phyloP scores from a whole-genome alignment of 1,284 basidiomycete species.

The Mycena citricolor region DNA sequence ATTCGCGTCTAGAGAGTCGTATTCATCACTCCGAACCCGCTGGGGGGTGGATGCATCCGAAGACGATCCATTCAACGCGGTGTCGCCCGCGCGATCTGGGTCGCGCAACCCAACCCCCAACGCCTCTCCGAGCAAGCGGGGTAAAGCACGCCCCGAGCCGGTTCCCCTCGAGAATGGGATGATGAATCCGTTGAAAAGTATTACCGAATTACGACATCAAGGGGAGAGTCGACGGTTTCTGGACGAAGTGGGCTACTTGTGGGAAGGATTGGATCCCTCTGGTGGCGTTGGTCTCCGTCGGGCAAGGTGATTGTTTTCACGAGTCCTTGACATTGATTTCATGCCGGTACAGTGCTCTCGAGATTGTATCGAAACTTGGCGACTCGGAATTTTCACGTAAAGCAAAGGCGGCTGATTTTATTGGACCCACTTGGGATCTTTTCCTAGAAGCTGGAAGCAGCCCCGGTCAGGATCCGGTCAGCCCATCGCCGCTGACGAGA shows the following conservation, averaged over 20 bases:
- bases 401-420: slow-evolving; percentile 72
- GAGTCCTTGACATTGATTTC: slow-evolving; percentile 4
- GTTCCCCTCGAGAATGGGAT: slow-evolving; percentile 46
- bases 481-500: slow-evolving; percentile 6
- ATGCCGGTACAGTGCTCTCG: slow-evolving; percentile 54
- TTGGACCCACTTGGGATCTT: slow-evolving; percentile 63
- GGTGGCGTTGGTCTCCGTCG: slow-evolving; percentile 57
- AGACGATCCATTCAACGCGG: slow-evolving; percentile 54
- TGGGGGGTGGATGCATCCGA: slow-evolving; percentile 78
- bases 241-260: slow-evolving; percentile 78
- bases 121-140: slow-evolving; percentile 26
- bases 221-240: slow-evolving; percentile 77
- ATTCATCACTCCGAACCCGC: slow-evolving; percentile 61
- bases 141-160: slow-evolving; percentile 27
- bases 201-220: slow-evolving; percentile 73
- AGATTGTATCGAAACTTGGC: slow-evolving; percentile 71
- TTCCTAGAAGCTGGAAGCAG: slow-evolving; percentile 59
- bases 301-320: slow-evolving; percentile 47
- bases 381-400: slow-evolving; percentile 71
- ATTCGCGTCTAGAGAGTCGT: slow-evolving; percentile 62
- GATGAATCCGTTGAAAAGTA: slow-evolving; percentile 76
- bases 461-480: slow-evolving; percentile 55
- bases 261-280: slow-evolving; percentile 66
- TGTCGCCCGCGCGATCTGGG: slow-evolving; percentile 32
- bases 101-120: slow-evolving; percentile 27